Base-by-base conservation (phyloP, 2,329 filamentous ascomycete species). In the Fusarium sacchari region DNA sequence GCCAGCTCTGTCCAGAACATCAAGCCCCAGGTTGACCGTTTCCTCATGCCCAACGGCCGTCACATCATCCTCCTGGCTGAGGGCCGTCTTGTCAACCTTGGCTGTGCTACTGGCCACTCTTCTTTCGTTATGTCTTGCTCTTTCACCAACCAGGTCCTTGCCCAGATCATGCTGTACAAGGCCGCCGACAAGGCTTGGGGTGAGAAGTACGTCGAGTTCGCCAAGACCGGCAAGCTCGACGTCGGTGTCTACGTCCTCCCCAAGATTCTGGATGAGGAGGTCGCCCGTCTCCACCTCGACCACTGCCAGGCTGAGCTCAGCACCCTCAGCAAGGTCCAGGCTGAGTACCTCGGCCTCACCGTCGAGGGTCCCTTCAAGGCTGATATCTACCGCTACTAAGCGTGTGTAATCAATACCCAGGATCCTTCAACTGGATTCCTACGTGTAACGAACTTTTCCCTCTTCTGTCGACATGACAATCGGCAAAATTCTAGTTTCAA, bases 111-210 rank as follows among this genome's bases (percentile, higher is more conserved):
- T 76, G 96, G 96, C 79, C 96, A 99, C 93, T 97, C 95, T 79
- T 98, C 96, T 60, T 99, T 99, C 86, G 96, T 99, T 78, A 98
- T 99, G 96, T 98, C 95, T 80, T 99, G 96, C 93, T 98, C 96
- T 76, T 99, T 99, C 93, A 97, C 95, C 91, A 99, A 99, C 93
- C 96, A 99, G 91, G 96, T 98, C 81, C 94, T 99, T 84, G 96
- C 96, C 78, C 96, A 99, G 90, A 98, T 99, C 88, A 93, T 97
- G 89, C 89, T 99, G 82, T 99, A 87, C 93, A 98, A 98, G 93
- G 92, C 91, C 81, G 89, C 92, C 80, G 95, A 98, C 83, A 90
- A 90, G 83, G 92, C 88, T 66, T 99, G 97, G 84, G 91, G 92
- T 86, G 88, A 94, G 87, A 98, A 98, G 91, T 97, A 98, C 88